phyloP scores from a whole-genome alignment of 805 yeast species.

The Candida silvatica region DNA sequence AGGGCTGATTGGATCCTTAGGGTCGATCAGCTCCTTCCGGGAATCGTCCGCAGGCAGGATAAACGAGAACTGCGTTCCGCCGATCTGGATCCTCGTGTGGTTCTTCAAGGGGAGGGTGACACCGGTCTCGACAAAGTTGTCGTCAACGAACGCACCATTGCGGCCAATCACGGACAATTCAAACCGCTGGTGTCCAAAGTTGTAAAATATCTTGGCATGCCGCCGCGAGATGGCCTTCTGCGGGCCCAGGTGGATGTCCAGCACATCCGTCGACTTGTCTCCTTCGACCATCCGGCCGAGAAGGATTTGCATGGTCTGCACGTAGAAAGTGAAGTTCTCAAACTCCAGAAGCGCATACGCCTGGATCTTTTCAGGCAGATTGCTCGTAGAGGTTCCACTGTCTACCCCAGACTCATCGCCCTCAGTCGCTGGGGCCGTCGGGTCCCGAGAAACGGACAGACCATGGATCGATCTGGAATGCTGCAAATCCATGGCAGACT shows the following conservation, averaged over 20 bases:
- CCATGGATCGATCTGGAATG: constrained; percentile 2
- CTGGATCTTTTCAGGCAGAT: constrained; percentile 30
- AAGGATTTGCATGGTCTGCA: constrained; percentile 90
- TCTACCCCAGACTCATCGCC: neutral
- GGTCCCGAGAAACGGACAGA: constrained; percentile 2
- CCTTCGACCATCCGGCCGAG: constrained; percentile 84
- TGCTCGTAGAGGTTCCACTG: neutral
- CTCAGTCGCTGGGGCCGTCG: neutral
- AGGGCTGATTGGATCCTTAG: constrained; percentile 36
- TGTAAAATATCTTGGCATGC: constrained; percentile 94
- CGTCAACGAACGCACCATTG: constrained; percentile 96
- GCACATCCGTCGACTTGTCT: constrained; percentile 43
- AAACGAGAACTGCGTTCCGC: constrained; percentile 83
- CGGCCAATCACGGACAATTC: constrained; percentile 88
- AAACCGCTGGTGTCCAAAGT: constrained; percentile 91
- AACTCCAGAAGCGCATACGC: constrained; percentile 80
- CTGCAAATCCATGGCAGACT: neutral
- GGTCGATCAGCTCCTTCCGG: constrained; percentile 13
- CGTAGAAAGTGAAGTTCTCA: constrained; percentile 88
- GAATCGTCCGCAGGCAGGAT: constrained; percentile 62
- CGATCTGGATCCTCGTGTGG: constrained; percentile 83
- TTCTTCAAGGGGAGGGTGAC: constrained; percentile 82
- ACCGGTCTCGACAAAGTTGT: constrained; percentile 80
- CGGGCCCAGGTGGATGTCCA: constrained; percentile 88
- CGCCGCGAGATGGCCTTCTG: constrained; percentile 89